A percentile compares a stretch with the other conserved stretches of the same genome.
Evolutionary conservation across 441 rosid species (phyloP).

Genomic region (Populus hybrid): DNA sequence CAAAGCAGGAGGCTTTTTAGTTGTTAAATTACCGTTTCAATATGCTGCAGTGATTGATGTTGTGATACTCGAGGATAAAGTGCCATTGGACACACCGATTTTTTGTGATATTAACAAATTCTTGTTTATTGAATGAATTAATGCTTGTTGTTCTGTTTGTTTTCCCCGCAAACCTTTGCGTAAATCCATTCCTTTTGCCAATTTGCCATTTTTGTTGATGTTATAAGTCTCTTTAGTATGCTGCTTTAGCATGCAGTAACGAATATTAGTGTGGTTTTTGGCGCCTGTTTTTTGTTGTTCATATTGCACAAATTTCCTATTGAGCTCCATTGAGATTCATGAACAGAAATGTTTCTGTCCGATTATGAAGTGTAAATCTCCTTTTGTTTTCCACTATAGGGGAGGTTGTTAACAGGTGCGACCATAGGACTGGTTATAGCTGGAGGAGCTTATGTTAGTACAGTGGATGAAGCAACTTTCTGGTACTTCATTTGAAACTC

Average conservation of each 20-base stretch:
- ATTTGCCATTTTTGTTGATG: neutral
- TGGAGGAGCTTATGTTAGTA: conserved; percentile 63
- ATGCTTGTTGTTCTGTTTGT: neutral
- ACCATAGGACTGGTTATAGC: too few relatives aligned
- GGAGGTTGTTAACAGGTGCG: conserved; percentile 76
- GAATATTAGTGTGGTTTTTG: neutral
- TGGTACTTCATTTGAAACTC: conserved; percentile 45
- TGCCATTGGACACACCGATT: neutral
- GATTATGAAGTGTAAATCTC: conserved; percentile 4
- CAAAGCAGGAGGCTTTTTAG: neutral
- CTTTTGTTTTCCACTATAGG: conserved; percentile 38
- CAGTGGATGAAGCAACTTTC: conserved; percentile 95
- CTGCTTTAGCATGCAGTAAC: neutral
- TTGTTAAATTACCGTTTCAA: neutral
- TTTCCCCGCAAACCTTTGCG: neutral
- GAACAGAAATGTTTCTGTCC: neutral
- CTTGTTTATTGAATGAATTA: neutral
- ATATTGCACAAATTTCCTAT: conserved; percentile 1
- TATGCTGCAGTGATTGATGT: neutral
- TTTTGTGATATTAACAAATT: neutral
- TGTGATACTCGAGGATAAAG: neutral
- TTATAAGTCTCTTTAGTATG: neutral
- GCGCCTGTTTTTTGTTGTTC: neutral
- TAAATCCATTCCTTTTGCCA: neutral
- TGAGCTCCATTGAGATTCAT: neutral